Evolutionary conservation across 2,329 filamentous ascomycete species (phyloP).

Genomic region (Exserohilum turcica): DNA sequence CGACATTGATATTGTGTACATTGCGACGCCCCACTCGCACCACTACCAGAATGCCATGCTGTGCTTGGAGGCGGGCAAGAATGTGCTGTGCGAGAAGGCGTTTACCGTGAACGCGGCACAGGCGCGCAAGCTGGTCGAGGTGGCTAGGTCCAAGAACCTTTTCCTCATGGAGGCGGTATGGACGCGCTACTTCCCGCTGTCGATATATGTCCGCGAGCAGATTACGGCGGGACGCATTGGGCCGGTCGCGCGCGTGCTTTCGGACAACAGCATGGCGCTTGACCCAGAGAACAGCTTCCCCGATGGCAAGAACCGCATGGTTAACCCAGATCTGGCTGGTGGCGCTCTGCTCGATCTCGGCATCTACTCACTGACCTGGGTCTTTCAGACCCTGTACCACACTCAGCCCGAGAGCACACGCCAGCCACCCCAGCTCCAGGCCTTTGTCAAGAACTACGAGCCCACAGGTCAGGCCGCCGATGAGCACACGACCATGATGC

Average conservation of each 20-base stretch:
- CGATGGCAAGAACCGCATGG: conserved; percentile 69
- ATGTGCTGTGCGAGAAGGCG: conserved; percentile 89
- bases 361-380: conserved; percentile 88
- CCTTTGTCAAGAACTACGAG: conserved; percentile 73
- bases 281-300: conserved; percentile 63
- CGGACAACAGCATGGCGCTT: conserved; percentile 64
- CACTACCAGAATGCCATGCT: conserved; percentile 91
- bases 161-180: conserved; percentile 70
- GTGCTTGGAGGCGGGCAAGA: conserved; percentile 81
- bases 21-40: conserved; percentile 89
- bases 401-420: conserved; percentile 68
- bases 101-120: conserved; percentile 85
- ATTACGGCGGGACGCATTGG: conserved; percentile 61
- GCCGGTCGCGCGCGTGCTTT: conserved; percentile 60
- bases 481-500: conserved; percentile 76
- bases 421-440: conserved; percentile 69
- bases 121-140: conserved; percentile 71
- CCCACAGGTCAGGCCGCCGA: conserved; percentile 73
- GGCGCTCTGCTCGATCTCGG: conserved; percentile 84
- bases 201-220: conserved; percentile 73
- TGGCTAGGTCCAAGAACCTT: conserved; percentile 69
- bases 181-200: conserved; percentile 87
- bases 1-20: conserved; percentile 83
- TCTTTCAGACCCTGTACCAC: conserved; percentile 88
- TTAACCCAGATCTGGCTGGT: conserved; percentile 81